Evolutionary conservation across 305 asterid species (phyloP), one percentile per base, ranked within the genome.

Genomic region (Caryopteris hybrid): DNA sequence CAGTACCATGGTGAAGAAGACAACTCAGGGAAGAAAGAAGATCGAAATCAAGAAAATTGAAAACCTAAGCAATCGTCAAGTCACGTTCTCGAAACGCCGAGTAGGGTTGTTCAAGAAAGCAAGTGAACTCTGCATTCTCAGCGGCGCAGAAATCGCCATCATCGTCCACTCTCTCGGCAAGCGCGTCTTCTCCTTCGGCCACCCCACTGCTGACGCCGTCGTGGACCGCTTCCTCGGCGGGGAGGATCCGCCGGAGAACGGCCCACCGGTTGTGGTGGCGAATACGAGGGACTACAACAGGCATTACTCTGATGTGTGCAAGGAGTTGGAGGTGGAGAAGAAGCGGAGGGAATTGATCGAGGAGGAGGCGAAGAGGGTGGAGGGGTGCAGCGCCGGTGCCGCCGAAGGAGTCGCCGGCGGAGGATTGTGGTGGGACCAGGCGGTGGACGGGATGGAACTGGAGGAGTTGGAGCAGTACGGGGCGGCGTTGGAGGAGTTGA

Each of bases 21-120:
- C 81, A 8, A 76, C 80, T 0, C 79, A 79, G 69, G 89, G 89
- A 0, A 36, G 85, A 3, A 67, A 66, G 2, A 84, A 79, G 42
- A 84, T 84, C 20, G 81, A 77, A n/a, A 84, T 84, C 4, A 76
- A 81, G 25, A 80, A 80, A 29, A 84, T 84, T 0, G 83, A 81
- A 5, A 76, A 74, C n/a, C 7, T 53, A 0, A 81, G 69, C 70
- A 74, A 57, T 21, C 74, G 84, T 1, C 83, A 74, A 42, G 89
- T 81, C 5, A 81, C 86, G 0, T 84, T 84, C 48, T 84, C 86
- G 13, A 81, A 84, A 73, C 77, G 89, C 4, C 84, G 89, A 18
- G 55, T 41, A 14, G 89, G 86, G 0, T 50, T 84, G 11, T 84
- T 84, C 79, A 84, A 84, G 61, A 84, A 84, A 31, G 86, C 89